phyloP scores from a whole-genome alignment of 2,329 filamentous ascomycete species.

The Aspergillus melleus region DNA sequence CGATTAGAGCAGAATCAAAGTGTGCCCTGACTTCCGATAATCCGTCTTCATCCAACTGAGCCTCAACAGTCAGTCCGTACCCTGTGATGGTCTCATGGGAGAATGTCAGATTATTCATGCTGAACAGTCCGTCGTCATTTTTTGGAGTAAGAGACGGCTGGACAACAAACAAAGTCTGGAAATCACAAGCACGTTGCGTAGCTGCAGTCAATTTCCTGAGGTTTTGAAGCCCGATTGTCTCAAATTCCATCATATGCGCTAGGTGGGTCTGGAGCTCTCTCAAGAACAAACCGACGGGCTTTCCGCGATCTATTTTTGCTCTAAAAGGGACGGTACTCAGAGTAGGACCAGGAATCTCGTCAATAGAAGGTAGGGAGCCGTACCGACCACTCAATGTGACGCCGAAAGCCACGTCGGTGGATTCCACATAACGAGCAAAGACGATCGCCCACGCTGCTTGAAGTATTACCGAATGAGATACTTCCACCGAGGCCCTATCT shows the following conservation, averaged over 20 bases:
- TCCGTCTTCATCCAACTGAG: too few species aligned
- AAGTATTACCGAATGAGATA: background rate
- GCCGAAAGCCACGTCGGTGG: constrained; percentile 43
- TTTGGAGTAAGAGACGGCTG: background rate
- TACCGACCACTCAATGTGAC: constrained; percentile 25
- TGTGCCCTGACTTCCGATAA: too few species aligned
- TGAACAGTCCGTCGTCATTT: too few species aligned
- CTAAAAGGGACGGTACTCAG: background rate
- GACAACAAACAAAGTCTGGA: background rate
- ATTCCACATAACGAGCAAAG: constrained; percentile 33
- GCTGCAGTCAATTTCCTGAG: background rate
- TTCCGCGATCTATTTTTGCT: background rate
- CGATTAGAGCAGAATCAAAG: too few species aligned
- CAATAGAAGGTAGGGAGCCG: background rate
- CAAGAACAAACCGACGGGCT: background rate
- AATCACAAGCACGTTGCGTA: background rate
- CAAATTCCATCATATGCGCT: background rate
- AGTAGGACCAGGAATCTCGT: background rate
- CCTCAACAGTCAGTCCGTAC: too few species aligned
- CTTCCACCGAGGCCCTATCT: background rate
- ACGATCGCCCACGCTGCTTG: constrained; percentile 38
- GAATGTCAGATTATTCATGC: too few species aligned
- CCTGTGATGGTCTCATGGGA: too few species aligned
- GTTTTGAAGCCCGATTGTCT: background rate
- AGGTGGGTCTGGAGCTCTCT: background rate